Base-by-base conservation (phyloP, 1,284 basidiomycete species). In the Phylloporus sp. region DNA sequence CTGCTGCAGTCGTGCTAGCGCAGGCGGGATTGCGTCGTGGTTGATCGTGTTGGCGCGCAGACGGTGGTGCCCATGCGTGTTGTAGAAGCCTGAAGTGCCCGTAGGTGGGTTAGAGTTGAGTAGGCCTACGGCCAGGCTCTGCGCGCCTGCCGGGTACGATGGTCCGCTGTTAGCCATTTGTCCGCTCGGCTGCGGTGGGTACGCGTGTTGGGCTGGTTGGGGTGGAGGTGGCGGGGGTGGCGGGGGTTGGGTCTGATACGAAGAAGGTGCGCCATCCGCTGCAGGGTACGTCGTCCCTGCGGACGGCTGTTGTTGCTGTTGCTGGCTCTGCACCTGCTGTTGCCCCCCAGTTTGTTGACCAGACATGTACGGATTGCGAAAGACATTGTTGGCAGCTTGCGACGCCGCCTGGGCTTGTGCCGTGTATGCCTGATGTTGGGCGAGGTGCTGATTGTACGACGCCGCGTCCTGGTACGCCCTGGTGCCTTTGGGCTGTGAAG, bases 391-490 rank as follows among this genome's bases (percentile, higher is more conserved):
- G 19, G 90, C 89, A 32, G 89, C 88, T 73, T 92, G 90, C 1
- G 87, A 85, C 3, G 89, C 87, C 0, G 87, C 89, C 71, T 91
- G 89, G 35, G 90, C 89, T 72, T 95, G 94, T 5, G 94, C 93
- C 10, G 93, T 96, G 79, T 95, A 96, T 25, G 91, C 93, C 81
- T 99, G 97, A 76, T 99, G 97, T 78, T 97, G 95, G 4, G 91
- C 92, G 58, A 98, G 86, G 77, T 97, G 97, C 72, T 98, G 96
- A 74, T 96, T 96, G 83, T 99, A 99, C 1, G 94, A 84, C 15
- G 96, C 95, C 1, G 97, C 96, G 80, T 98, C 97, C 74, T 94
- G 93, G 78, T 94, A 97, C 7, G 94, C 91, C 63, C 95, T 86
- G 35, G 91, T 91, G 19, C 92, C 91, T 76, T 89, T 94, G 61